Evolutionary conservation across 2,329 filamentous ascomycete species (phyloP).

Genomic region (Didymella segeticola): DNA sequence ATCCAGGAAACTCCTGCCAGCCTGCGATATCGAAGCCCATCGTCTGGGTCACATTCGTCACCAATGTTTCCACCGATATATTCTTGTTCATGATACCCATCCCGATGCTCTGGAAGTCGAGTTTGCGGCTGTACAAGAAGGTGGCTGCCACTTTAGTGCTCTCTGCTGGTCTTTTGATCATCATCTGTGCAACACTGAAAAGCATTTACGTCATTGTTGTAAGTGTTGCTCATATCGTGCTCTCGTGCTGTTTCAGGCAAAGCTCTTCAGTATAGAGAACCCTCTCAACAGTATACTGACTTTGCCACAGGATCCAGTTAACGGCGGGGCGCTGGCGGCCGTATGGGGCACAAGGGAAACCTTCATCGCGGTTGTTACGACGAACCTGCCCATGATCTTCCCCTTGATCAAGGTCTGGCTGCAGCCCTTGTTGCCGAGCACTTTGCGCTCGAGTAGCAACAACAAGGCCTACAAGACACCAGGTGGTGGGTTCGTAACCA

Average conservation of each 20-base stretch:
- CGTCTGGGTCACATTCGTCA: slow-evolving; percentile 38
- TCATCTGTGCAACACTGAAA: slow-evolving; percentile 62
- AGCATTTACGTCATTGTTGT: slow-evolving; percentile 58
- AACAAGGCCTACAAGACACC: slow-evolving; percentile 20
- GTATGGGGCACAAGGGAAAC: slow-evolving; percentile 57
- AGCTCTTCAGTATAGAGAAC: neutral
- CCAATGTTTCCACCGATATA: slow-evolving; percentile 64
- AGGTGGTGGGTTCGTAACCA: slow-evolving; percentile 24
- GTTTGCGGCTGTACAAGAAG: slow-evolving; percentile 59
- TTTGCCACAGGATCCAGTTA: slow-evolving; percentile 38
- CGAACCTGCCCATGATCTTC: slow-evolving; percentile 51
- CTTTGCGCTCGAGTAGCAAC: slow-evolving; percentile 18
- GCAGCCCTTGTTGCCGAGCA: slow-evolving; percentile 17
- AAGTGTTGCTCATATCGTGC: slow-evolving; percentile 11
- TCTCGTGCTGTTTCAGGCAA: neutral
- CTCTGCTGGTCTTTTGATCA: slow-evolving; percentile 63
- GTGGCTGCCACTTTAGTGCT: slow-evolving; percentile 61
- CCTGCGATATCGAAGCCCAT: slow-evolving; percentile 19
- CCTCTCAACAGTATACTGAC: neutral
- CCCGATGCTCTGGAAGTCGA: slow-evolving; percentile 62
- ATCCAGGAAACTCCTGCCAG: slow-evolving; percentile 55
- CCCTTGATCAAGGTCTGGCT: slow-evolving; percentile 23
- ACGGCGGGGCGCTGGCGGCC: slow-evolving; percentile 52
- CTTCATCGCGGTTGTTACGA: slow-evolving; percentile 55
- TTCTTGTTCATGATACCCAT: slow-evolving; percentile 66